Evolutionary conservation across 148 eudicot species (phyloP).

Genomic region (Rhododendron molle): DNA sequence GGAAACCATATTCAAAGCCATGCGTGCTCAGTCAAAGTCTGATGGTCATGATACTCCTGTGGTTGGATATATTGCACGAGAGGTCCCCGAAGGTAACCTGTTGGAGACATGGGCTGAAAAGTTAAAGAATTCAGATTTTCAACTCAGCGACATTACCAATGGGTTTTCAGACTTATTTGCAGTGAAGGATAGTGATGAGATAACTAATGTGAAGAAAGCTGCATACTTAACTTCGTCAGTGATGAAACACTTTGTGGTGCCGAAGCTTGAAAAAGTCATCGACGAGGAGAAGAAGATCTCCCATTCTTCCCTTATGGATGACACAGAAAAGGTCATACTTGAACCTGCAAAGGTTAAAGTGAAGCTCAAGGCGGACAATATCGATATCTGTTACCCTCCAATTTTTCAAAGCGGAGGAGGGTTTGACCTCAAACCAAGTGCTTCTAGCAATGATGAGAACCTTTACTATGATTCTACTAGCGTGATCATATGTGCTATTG

Average conservation of each 20-base stretch:
- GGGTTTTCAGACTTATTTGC: constrained; percentile 53
- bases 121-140: constrained; percentile 28
- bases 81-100: constrained; percentile 44
- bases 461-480: constrained; percentile 53
- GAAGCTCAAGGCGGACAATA: constrained; percentile 41
- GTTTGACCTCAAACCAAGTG: constrained; percentile 56
- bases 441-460: constrained; percentile 45
- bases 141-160: constrained; percentile 30
- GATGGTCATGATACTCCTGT: constrained; percentile 24
- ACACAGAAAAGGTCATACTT: constrained; percentile 44
- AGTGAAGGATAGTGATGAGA: constrained; percentile 37
- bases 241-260: constrained; percentile 54
- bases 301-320: constrained; percentile 53
- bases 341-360: constrained; percentile 16
- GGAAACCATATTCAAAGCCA: constrained; percentile 33
- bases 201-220: constrained; percentile 46
- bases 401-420: constrained; percentile 58
- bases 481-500: constrained; percentile 56
- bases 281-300: constrained; percentile 56
- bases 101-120: constrained; percentile 41
- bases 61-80: constrained; percentile 44
- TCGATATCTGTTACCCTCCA: constrained; percentile 63
- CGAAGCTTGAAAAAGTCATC: constrained; percentile 49
- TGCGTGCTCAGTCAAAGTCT: constrained; percentile 17
- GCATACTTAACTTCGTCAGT: constrained; percentile 37